Evolutionary conservation across 768 basidiomycete species (phyloP).

Genomic region (Royoungia palumana): DNA sequence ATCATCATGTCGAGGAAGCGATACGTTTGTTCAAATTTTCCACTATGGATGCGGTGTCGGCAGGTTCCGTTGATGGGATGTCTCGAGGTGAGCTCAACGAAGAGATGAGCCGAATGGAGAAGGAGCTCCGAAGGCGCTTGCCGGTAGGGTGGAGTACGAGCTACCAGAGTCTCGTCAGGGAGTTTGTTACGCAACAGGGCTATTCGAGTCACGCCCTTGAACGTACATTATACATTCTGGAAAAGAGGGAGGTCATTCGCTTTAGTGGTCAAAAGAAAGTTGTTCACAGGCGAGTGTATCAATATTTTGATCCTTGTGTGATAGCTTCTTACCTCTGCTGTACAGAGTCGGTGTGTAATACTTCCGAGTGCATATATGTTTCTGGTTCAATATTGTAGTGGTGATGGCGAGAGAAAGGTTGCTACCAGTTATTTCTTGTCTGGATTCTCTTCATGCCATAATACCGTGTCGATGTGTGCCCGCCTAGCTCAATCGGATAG

Average conservation of each 20-base stretch:
- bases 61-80: constrained; percentile 89
- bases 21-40: constrained; percentile 98
- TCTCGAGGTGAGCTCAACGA: constrained; percentile 90
- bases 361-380: not conserved
- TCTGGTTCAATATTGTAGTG: no score
- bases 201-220: constrained; percentile 90
- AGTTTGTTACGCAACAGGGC: constrained; percentile 92
- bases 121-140: constrained; percentile 75
- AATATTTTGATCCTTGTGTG: not conserved
- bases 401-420: no score
- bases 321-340: constrained; percentile 1
- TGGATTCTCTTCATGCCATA: no score
- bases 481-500: constrained; percentile 68
- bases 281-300: constrained; percentile 41
- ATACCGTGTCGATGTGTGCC: constrained; percentile 26
- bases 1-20: constrained; percentile 95
- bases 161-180: constrained; percentile 87
- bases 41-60: constrained; percentile 98
- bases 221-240: constrained; percentile 84
- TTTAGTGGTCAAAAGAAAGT: constrained; percentile 63
- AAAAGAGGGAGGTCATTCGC: constrained; percentile 92
- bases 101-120: constrained; percentile 88
- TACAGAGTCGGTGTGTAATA: constrained; percentile 30
- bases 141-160: constrained; percentile 97
- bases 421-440: no score